Conservation (phyloP, 2,329 filamentous ascomycete genomes). For the Cladosporium cucumerinum region DNA sequence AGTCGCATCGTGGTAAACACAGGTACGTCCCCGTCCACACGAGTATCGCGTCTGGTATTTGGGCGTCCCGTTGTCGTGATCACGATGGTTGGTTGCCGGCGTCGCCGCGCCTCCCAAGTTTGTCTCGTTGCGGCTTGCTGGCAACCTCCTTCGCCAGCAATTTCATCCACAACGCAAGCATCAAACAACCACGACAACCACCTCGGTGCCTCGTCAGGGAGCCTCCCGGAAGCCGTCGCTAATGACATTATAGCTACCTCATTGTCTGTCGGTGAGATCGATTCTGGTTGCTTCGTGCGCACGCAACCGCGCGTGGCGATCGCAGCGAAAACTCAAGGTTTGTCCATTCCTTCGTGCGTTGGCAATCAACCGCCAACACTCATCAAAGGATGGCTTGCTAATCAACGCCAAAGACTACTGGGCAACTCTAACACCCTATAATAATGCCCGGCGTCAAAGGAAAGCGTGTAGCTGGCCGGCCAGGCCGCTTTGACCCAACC, state of each 20-base stretch:
- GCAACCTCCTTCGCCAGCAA: conserved; percentile 16
- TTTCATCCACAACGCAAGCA: conserved; percentile 15
- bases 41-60: background rate
- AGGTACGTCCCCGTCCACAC: background rate
- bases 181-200: conserved; percentile 6
- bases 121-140: conserved; percentile 5
- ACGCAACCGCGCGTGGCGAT: conserved; percentile 13
- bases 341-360: conserved; percentile 6
- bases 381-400: conserved; percentile 8
- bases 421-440: background rate
- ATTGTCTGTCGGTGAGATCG: background rate
- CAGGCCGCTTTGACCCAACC: conserved; percentile 43
- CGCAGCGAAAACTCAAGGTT: conserved; percentile 15
- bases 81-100: conserved; percentile 8
- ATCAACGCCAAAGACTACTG: background rate
- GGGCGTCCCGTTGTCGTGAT: background rate
- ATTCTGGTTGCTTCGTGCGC: conserved; percentile 10
- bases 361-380: conserved; percentile 7
- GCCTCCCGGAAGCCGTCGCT: conserved; percentile 1
- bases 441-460: conserved; percentile 23
- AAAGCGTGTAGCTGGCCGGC: conserved; percentile 22
- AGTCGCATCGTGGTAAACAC: background rate
- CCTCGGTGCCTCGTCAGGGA: background rate
- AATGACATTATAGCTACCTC: conserved; percentile 5
- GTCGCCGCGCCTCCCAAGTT: conserved; percentile 16